Evolutionary conservation across 257 asterid species (phyloP), one percentile per base, ranked within the genome.

Genomic region (Solanum appendiculatum): DNA sequence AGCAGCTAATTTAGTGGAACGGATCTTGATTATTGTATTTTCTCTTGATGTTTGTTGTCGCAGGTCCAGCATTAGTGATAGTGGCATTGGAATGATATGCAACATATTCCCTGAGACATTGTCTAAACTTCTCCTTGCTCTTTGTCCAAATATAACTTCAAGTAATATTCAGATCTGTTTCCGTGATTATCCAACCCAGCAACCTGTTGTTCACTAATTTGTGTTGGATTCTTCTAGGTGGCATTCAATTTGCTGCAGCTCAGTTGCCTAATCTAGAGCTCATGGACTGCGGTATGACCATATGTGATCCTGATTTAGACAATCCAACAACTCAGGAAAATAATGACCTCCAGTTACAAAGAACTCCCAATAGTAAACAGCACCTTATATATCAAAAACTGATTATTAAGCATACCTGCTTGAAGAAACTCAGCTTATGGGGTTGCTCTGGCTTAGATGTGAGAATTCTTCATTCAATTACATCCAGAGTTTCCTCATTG

Each of bases 41-140:
- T 48, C 66, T 29, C 39, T 80, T 46, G 18, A 4, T 51, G 56
- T 86, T 69, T 85, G n/a, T 87, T 70, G 85, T 80, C 87, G 34
- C 88, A 97, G 99, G 95, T 97, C 99, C 63, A 90, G 98, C 93
- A 96, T 97, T 89, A 97, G 95, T 66, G 99, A 96, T 86, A 93
- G 98, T 87, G 99, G 99, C 88, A 90, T 97, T 89, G 99, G 99
- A 87, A 96, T 97, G 97, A 94, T 97, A 85, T 97, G 99, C 95
- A 97, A 97, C 87, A 96, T 92, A 83, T 95, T 92, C 82, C 96
- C 99, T 0, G 98, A 96, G 39, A 95, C 98, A 39, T 78, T 97
- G 88, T 91, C 95, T 23, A 94, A 93, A 85, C 97, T 95, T 89
- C 95, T 97, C 86, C 96, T 97, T 40, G 98, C 99, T 85, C 94